These are phyloP conservation scores for Fusarium azukiicola DNA, from an alignment of 2,329 filamentous ascomycete species.

Conservation along the genomic window DNA sequence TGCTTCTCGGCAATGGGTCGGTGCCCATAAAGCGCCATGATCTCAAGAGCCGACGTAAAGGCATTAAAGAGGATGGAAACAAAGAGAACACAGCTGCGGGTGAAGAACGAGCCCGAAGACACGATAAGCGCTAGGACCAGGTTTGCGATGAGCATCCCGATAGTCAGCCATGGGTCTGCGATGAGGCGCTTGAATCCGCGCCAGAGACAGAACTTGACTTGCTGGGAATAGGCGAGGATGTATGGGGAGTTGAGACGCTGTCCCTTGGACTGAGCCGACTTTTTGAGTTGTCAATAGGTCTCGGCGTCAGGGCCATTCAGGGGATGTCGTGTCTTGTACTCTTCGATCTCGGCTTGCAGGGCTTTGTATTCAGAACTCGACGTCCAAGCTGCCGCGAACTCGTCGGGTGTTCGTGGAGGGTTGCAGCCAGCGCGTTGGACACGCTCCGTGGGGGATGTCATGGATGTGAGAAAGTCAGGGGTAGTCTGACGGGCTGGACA, in stretches of 20 bases:
- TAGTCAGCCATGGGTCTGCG: constrained; percentile 27
- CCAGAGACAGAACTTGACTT: constrained; percentile 35
- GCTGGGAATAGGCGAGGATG: constrained; percentile 31
- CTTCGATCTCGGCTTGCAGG: constrained; percentile 56
- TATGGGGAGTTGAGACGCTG: constrained; percentile 37
- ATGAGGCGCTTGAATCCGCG: constrained; percentile 30
- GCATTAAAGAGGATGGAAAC: constrained; percentile 46
- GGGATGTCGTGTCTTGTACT: constrained; percentile 47
- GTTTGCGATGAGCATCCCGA: constrained; percentile 40
- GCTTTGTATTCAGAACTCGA: constrained; percentile 45
- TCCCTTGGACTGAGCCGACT: constrained; percentile 40
- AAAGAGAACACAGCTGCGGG: constrained; percentile 36
- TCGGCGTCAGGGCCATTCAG: constrained; percentile 47
- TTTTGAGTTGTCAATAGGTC: constrained; percentile 37
- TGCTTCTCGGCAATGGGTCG: constrained; percentile 59
- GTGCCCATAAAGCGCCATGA: constrained; percentile 52
- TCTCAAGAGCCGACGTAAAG: constrained; percentile 45
- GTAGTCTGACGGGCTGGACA: constrained; percentile 78
- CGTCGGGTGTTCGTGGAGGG: constrained; percentile 59
- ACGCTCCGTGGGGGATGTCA: constrained; percentile 64
- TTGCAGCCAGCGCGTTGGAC: constrained; percentile 55
- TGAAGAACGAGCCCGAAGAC: constrained; percentile 33
- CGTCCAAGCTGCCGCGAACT: constrained; percentile 60
- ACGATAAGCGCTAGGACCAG: constrained; percentile 41
- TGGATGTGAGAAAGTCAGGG: constrained; percentile 83